Evolutionary conservation across 495 filamentous ascomycete species (phyloP).

Genomic region (Neurospora terricola): DNA sequence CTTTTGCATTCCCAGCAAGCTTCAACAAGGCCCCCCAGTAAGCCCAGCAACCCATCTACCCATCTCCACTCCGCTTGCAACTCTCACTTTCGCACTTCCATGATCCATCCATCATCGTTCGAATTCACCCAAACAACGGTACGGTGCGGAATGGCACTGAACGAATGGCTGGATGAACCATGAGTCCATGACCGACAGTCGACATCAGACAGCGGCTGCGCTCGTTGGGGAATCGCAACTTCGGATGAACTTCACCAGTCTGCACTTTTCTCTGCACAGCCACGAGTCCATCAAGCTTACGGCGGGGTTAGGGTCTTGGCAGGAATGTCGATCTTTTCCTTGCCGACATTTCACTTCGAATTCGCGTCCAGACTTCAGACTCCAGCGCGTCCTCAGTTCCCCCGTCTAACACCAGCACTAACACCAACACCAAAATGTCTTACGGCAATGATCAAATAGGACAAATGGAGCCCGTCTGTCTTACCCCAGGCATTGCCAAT

Average conservation of each 20-base stretch:
- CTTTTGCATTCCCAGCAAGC: not conserved
- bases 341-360: not conserved
- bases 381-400: not conserved
- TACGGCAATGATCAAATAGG: not conserved
- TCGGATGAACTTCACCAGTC: not conserved
- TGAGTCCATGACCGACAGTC: not conserved
- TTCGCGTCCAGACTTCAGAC: not conserved
- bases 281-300: not conserved
- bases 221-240: not conserved
- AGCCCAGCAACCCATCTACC: not conserved
- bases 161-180: not conserved
- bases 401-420: too few relatives aligned
- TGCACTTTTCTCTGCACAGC: not conserved
- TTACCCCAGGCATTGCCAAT: not conserved
- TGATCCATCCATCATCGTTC: not conserved
- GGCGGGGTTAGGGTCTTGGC: not conserved
- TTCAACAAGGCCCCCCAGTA: not conserved
- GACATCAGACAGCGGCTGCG: not conserved
- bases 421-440: not conserved
- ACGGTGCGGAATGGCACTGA: not conserved
- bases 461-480: not conserved
- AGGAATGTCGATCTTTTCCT: not conserved
- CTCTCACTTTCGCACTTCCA: not conserved
- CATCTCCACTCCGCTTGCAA: not conserved
- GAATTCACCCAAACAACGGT: not conserved